Evolutionary conservation across 2,329 filamentous ascomycete genomes (phyloP), one percentile per base, ranked within the genome.

Genomic region (Sporothrix mexicana): DNA sequence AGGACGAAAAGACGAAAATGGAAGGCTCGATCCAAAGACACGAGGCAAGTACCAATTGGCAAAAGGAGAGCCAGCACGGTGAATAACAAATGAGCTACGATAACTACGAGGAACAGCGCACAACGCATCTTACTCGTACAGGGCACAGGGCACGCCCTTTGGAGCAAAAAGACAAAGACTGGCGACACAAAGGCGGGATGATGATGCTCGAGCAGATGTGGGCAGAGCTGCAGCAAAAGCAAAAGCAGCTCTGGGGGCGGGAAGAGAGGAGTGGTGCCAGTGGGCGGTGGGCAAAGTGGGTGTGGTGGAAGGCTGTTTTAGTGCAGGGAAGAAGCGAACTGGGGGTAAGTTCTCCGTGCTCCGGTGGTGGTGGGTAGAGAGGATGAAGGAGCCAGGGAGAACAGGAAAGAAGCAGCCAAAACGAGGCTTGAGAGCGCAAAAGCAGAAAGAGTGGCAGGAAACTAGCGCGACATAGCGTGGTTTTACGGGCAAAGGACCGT

Each of bases 231-330:
- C 25, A 36, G 57, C 55, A 51, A 47, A 47, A 47, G 45, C 47
- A 51, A 51, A 15, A 51, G 13, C 59, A 45, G 36, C 57, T 43
- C 5, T 2, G 30, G 41, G 15, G 53, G 53, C 13, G 55, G 55
- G 55, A 57, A 57, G 55, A 23, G 55, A 23, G 51, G 55, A 23
- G 51, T 57, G 57, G 57, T 36, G 57, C 10, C 20, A 55, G 25
- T 53, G 17, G 51, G 51, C 9, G 10, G 17, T 64, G 59, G 59
- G 59, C 59, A 64, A 41, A 45, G 59, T 45, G 36, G 59, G 59
- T 64, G 59, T 23, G n/a, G 59, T 64, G 59, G 59, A 64, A 36
- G 59, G 59, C 36, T 41, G 62, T 66, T 66, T 66, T 66, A 66
- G 64, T 41, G 25, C 64, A 53, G 25, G 64, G 64, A 53, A 68